Percentiles rank a stretch among this genome's conserved stretches.
phyloP scores from a whole-genome alignment of 495 filamentous ascomycete species.

The Penicillium odoratum region DNA sequence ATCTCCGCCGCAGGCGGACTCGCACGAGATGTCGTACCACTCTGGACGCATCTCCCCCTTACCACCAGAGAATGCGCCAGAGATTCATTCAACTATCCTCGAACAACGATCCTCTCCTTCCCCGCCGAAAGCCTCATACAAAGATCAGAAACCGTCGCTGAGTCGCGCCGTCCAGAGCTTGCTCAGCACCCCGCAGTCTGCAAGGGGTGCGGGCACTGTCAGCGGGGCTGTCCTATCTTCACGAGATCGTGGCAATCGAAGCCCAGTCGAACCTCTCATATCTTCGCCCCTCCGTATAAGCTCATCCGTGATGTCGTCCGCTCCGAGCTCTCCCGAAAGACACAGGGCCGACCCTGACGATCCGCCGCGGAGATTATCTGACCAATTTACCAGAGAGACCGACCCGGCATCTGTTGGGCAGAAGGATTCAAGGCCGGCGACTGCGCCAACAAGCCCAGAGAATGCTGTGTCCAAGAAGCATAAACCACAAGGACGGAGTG shows the following conservation, averaged over 20 bases:
- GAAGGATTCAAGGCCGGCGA: conserved; percentile 16
- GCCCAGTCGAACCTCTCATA: conserved; percentile 22
- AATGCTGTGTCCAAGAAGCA: conserved; percentile 15
- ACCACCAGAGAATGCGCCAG: conserved; percentile 57
- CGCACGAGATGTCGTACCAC: conserved; percentile 31
- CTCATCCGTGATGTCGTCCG: conserved; percentile 24
- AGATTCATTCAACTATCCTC: conserved; percentile 54
- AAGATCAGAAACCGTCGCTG: conserved; percentile 8
- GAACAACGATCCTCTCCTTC: conserved; percentile 10
- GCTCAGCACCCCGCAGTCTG: conserved; percentile 35
- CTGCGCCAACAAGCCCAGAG: conserved; percentile 19
- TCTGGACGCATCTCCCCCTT: conserved; percentile 24
- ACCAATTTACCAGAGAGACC: conserved; percentile 17
- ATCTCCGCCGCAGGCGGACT: conserved; percentile 30
- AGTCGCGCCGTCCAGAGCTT: conserved; percentile 21
- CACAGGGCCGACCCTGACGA: conserved; percentile 11
- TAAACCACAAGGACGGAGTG: conserved; percentile 29
- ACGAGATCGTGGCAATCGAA: conserved; percentile 17
- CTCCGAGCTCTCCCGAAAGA: conserved; percentile 28
- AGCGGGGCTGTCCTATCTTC: conserved; percentile 28
- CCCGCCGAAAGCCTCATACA: background rate
- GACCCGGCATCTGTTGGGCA: conserved; percentile 9
- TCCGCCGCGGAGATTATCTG: conserved; percentile 22
- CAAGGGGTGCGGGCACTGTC: conserved; percentile 41
- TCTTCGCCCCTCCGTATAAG: conserved; percentile 29